Conservation (phyloP, 75 land plant species). For the Picea glauca region DNA sequence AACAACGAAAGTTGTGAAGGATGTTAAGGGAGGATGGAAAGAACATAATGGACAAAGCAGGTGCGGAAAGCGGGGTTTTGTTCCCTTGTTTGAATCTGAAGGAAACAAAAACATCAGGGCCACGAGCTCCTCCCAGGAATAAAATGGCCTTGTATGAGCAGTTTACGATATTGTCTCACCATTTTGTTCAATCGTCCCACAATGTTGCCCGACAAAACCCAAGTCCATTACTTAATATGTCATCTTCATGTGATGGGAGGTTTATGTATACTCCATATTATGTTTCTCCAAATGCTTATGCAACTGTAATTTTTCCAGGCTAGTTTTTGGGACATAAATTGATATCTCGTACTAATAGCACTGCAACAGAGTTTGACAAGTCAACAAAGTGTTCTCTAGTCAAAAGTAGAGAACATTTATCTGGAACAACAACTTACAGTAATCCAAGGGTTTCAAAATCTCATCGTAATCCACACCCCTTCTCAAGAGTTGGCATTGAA, state of each 20-base stretch:
- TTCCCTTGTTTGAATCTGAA: conserved; percentile 87
- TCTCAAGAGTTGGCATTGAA: background rate
- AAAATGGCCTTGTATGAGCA: conserved; percentile 98
- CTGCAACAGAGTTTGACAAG: conserved; percentile 9
- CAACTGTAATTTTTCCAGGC: background rate
- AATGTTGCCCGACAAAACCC: background rate
- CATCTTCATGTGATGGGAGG: conserved; percentile 3
- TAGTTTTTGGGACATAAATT: conserved; percentile 7
- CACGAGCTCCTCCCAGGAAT: conserved; percentile 90
- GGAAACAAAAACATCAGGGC: conserved; percentile 71
- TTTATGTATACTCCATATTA: conserved; percentile 7
- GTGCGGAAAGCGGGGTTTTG: conserved; percentile 47
- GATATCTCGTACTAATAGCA: background rate
- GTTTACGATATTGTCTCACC: conserved; percentile 69
- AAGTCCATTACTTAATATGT: background rate
- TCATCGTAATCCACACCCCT: background rate
- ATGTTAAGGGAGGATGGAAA: conserved; percentile 3
- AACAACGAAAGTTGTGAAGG: conserved; percentile 3
- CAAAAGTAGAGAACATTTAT: background rate
- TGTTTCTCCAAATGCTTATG: conserved; percentile 2
- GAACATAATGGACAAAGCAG: background rate
- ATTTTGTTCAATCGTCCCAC: background rate
- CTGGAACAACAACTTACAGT: background rate
- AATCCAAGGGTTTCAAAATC: background rate
- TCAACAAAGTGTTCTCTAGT: background rate